Percentiles rank a stretch among this genome's conserved stretches.
phyloP scores from a whole-genome alignment of 768 basidiomycete genomes.

The Rhizopogon rudus region DNA sequence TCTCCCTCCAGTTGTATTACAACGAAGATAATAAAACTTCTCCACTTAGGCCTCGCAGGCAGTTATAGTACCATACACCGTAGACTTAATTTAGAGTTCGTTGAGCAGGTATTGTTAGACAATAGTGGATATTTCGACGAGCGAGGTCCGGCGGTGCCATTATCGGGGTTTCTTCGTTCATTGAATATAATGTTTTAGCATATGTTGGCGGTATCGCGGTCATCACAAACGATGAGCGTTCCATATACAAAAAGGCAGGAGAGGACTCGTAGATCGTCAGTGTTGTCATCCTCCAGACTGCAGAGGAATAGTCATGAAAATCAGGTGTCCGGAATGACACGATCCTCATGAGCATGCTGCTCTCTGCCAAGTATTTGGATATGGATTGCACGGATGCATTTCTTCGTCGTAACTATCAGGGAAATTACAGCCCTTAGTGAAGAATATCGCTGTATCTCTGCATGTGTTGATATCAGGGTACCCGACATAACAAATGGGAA shows the following conservation, averaged over 20 bases:
- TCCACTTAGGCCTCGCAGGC: not conserved
- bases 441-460: not conserved
- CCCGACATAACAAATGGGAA: not conserved
- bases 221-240: not conserved
- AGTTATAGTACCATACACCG: not conserved
- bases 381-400: not conserved
- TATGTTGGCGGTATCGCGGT: too few species aligned
- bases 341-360: not conserved
- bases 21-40: not conserved
- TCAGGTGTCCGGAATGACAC: not conserved
- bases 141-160: not conserved
- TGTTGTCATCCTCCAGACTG: not conserved
- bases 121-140: not conserved
- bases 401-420: not conserved
- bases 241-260: not conserved
- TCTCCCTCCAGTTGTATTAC: not conserved
- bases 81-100: not conserved
- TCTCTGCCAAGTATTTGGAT: not conserved
- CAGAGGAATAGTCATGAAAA: not conserved
- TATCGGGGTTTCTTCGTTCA: not conserved
- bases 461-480: not conserved
- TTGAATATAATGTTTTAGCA: too few species aligned
- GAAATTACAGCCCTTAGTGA: not conserved
- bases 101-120: not conserved
- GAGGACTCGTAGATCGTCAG: not conserved